These are phyloP conservation scores for Lactarius pseudohatsudake DNA, from an alignment of 768 basidiomycete genomes.

Conservation along the genomic window DNA sequence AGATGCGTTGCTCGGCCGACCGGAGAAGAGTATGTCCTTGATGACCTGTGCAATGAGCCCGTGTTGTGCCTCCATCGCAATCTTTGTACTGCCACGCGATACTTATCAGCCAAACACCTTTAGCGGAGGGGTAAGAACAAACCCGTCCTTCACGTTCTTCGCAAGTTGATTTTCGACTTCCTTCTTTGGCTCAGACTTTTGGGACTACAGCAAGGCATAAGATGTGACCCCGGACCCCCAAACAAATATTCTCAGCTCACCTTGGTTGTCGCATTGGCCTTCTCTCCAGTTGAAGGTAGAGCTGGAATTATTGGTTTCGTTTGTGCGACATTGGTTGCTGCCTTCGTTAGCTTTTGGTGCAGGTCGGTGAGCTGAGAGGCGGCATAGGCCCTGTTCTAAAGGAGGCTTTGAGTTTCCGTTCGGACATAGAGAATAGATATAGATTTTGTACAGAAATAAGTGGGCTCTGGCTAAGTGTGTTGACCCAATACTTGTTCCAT, in stretches of 20 bases:
- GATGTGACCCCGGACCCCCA: not conserved
- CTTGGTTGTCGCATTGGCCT: slow-evolving; percentile 50
- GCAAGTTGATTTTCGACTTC: slow-evolving; percentile 77
- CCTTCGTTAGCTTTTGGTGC: slow-evolving; percentile 83
- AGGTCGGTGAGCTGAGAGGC: slow-evolving; percentile 89
- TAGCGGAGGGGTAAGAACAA: not conserved
- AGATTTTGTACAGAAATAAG: slow-evolving; percentile 72
- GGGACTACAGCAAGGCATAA: slow-evolving; percentile 10
- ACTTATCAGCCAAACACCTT: not conserved
- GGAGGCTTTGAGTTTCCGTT: not conserved
- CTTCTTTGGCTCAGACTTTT: slow-evolving; percentile 73
- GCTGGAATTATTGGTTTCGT: slow-evolving; percentile 53
- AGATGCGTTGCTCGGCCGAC: slow-evolving; percentile 37
- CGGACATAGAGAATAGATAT: not conserved
- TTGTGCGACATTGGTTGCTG: slow-evolving; percentile 53
- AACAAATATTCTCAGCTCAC: slow-evolving; percentile 33
- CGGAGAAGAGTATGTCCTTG: slow-evolving; percentile 88
- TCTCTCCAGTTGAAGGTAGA: slow-evolving; percentile 50
- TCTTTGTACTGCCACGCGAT: slow-evolving; percentile 62
- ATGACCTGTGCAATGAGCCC: slow-evolving; percentile 91
- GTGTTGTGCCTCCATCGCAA: slow-evolving; percentile 89
- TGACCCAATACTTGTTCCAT: slow-evolving; percentile 99
- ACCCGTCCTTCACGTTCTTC: slow-evolving; percentile 91
- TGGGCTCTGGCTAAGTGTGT: slow-evolving; percentile 91
- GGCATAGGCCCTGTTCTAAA: slow-evolving; percentile 92